Base-by-base conservation (phyloP, 805 yeast species). In the Wickerhamiella cacticola region DNA sequence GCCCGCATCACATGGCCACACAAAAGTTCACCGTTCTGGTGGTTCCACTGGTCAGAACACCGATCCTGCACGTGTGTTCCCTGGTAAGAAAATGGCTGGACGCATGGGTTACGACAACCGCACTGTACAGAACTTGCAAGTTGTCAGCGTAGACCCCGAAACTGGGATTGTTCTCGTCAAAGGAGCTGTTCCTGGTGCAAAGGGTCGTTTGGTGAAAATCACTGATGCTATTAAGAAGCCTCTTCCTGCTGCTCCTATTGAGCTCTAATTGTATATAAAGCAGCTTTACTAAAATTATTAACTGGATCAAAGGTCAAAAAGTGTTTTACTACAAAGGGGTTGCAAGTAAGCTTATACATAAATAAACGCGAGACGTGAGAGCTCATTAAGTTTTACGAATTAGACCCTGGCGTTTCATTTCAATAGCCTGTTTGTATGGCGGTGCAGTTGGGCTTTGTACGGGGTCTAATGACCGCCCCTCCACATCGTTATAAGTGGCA, bases 21-120 rank as follows among this genome's bases (percentile, higher is more conserved):
- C 98, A 24, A 70, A 75, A 44, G 81, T 89, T 31, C 97, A 92
- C 64, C 82, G 98, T 74, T 79, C 87, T 50, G 95, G 94, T 59
- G 98, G 98, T 75, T 88, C 96, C 26, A 87, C 82, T 58, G 98
- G 98, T 76, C 86, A 81, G 64, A 83, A 84, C 60, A 94, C 92
- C 55, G 82, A 85, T 53, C 98, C 98, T 12, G 96, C 95, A 60
- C 82, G 98, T 70, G 85, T 87, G 46, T 70, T 87, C 53, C 97
- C 96, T 13, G 97, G 96, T 21, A 88, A 85, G 69, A 89, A 87
- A 68, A 89, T 92, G 98, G 94, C 97, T 31, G 98, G 98, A 55
- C 83, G 84, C 65, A 81, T 88, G 92, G 98, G 98, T 55, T 80
- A 76, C 52, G 72, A 75, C 48, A 71, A 70, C 56, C 74, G 76